phyloP scores from a whole-genome alignment of 2,329 filamentous ascomycete genomes.

The Cercospora zeina region DNA sequence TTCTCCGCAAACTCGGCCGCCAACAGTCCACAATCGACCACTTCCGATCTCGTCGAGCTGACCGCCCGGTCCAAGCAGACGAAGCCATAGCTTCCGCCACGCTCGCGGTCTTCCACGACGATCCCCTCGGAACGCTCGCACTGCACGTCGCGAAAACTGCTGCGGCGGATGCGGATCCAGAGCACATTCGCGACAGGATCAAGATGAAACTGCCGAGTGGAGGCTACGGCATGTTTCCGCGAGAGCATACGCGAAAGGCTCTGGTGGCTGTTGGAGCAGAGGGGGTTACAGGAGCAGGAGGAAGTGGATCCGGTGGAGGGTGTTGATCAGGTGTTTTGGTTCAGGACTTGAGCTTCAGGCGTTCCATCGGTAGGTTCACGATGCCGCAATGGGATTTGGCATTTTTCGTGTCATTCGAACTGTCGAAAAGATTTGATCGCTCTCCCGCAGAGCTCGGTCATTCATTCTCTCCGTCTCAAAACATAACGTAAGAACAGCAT shows the following conservation, averaged over 20 bases:
- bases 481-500: too few relatives aligned
- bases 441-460: too few relatives aligned
- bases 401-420: too few relatives aligned
- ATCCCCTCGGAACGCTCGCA: conserved; percentile 5
- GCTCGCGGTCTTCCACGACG: not conserved
- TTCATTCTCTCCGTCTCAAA: too few relatives aligned
- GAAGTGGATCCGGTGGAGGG: not conserved
- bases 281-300: not conserved
- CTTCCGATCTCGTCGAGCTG: not conserved
- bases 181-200: not conserved
- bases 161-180: not conserved
- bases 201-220: conserved; percentile 13
- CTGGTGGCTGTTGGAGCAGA: not conserved
- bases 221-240: conserved; percentile 8
- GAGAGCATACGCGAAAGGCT: conserved; percentile 7
- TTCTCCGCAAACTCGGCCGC: conserved; percentile 13
- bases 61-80: not conserved
- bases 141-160: not conserved
- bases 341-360: too few relatives aligned
- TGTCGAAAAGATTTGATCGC: too few relatives aligned
- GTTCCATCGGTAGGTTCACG: too few relatives aligned
- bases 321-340: not conserved
- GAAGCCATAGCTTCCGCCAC: not conserved
- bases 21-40: conserved; percentile 2
- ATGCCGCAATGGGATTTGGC: too few relatives aligned